phyloP scores from a whole-genome alignment of 2,329 filamentous ascomycete species.

The Ophidiomyces ophidiicola region DNA sequence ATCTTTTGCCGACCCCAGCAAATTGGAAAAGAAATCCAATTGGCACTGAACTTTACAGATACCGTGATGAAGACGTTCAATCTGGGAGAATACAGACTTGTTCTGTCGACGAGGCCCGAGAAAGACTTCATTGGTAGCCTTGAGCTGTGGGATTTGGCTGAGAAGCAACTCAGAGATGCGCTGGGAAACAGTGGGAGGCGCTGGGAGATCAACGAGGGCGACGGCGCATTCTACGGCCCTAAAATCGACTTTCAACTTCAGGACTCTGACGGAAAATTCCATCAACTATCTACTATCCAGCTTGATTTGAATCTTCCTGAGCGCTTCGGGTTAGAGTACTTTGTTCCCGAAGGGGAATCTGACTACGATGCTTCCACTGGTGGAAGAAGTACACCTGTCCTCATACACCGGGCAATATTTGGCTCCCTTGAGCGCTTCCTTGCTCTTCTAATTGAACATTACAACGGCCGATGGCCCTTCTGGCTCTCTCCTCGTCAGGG shows the following conservation, averaged over 20 bases:
- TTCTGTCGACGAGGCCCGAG: slow-evolving; percentile 64
- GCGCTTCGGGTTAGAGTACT: slow-evolving; percentile 65
- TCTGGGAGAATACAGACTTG: slow-evolving; percentile 60
- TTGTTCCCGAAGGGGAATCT: slow-evolving; percentile 36
- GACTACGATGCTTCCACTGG: slow-evolving; percentile 33
- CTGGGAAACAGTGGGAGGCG: slow-evolving; percentile 51
- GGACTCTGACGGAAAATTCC: slow-evolving; percentile 71
- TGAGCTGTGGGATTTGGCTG: slow-evolving; percentile 58
- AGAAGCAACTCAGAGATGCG: slow-evolving; percentile 52
- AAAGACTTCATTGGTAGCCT: slow-evolving; percentile 65
- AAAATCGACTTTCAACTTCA: slow-evolving; percentile 80
- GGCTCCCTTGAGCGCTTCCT: slow-evolving; percentile 76
- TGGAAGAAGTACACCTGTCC: slow-evolving; percentile 57
- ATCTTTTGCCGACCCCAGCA: slow-evolving; percentile 75
- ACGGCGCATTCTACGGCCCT: slow-evolving; percentile 82
- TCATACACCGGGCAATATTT: slow-evolving; percentile 74
- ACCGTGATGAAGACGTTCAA: slow-evolving; percentile 58
- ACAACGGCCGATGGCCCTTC: slow-evolving; percentile 70
- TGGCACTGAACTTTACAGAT: slow-evolving; percentile 61
- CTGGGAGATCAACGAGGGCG: slow-evolving; percentile 67
- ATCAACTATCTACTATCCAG: slow-evolving; percentile 81
- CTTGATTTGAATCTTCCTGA: slow-evolving; percentile 81
- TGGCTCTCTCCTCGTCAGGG: slow-evolving; percentile 76
- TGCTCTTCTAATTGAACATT: slow-evolving; percentile 73
- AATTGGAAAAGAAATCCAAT: slow-evolving; percentile 60